A percentile compares a stretch with the other conserved stretches of the same genome.
These are phyloP conservation scores for Helotiales sp. DNA, from an alignment of 2,329 filamentous ascomycete genomes.

Conservation along the genomic window DNA sequence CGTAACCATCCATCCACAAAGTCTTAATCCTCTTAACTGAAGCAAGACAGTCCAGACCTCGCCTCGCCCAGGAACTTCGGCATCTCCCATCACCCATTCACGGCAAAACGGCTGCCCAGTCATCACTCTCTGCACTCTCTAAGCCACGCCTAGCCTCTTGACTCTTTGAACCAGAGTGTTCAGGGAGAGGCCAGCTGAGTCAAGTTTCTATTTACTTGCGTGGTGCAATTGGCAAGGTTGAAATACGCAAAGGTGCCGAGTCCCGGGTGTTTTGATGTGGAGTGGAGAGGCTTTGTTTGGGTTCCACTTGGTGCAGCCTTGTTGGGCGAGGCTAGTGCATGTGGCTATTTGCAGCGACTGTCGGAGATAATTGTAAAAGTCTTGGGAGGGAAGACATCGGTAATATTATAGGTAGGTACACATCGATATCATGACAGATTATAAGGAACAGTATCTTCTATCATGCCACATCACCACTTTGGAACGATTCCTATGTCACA, in stretches of 20 bases:
- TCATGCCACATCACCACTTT: no score
- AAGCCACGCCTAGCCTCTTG: neutral
- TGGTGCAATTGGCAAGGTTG: no score
- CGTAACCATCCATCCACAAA: neutral
- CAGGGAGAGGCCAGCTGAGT: neutral
- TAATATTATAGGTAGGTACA: no score
- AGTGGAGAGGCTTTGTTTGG: neutral
- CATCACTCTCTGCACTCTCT: neutral
- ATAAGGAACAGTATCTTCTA: no score
- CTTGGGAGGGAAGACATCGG: no score
- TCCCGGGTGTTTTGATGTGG: neutral
- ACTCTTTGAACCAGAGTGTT: neutral
- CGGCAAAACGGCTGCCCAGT: slow-evolving; percentile 1
- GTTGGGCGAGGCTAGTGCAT: neutral
- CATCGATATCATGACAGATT: no score
- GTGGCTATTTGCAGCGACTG: neutral
- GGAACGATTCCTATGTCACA: no score
- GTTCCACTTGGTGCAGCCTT: slow-evolving; percentile 5
- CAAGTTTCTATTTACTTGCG: no score
- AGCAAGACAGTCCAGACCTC: neutral
- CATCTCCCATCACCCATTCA: neutral
- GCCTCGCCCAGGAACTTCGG: neutral
- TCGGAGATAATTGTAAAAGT: no score
- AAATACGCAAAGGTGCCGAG: neutral
- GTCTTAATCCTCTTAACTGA: neutral